Evolutionary conservation across 352 stramenopile species (phyloP).

Genomic region (Thalassiosira allenii): DNA sequence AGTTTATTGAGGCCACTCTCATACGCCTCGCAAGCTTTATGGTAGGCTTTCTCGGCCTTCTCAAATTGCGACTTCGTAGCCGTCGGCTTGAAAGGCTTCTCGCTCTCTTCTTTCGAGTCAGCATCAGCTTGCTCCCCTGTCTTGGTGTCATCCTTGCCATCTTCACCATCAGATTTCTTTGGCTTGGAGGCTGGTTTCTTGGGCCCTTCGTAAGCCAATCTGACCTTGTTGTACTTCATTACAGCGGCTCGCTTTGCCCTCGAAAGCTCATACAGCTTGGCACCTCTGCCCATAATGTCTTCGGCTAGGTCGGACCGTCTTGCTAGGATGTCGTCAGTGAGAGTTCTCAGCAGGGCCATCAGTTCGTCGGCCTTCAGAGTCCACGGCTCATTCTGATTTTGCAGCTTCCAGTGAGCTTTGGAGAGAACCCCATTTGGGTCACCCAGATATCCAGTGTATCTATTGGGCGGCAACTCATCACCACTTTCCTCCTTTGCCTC

Average conservation of each 20-base stretch:
- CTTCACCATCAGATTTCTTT: slow-evolving; percentile 54
- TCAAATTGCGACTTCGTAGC: slow-evolving; percentile 73
- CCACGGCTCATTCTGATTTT: slow-evolving; percentile 76
- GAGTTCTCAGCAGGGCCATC: slow-evolving; percentile 68
- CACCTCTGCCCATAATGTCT: slow-evolving; percentile 65
- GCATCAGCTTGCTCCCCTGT: slow-evolving; percentile 45
- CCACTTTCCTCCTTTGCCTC: slow-evolving; percentile 13
- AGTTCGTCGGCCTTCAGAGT: slow-evolving; percentile 81
- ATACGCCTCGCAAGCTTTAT: slow-evolving; percentile 76
- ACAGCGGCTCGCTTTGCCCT: slow-evolving; percentile 74
- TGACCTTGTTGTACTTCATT: slow-evolving; percentile 72
- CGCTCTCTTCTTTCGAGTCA: slow-evolving; percentile 37
- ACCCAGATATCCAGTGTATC: slow-evolving; percentile 69
- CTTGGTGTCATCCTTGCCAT: slow-evolving; percentile 47
- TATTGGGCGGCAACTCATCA: slow-evolving; percentile 15
- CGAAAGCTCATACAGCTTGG: slow-evolving; percentile 73
- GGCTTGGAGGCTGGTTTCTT: slow-evolving; percentile 53
- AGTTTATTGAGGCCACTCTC: slow-evolving; percentile 73
- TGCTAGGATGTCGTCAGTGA: slow-evolving; percentile 81
- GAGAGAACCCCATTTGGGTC: slow-evolving; percentile 40
- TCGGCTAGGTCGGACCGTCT: slow-evolving; percentile 56
- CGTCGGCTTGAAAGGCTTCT: slow-evolving; percentile 65
- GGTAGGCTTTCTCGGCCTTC: slow-evolving; percentile 62
- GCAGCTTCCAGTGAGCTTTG: slow-evolving; percentile 69
- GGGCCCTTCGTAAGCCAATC: slow-evolving; percentile 67